Evolutionary conservation across 1,284 basidiomycete genomes (phyloP), one percentile per base, ranked within the genome.

Genomic region (Papiliotrema laurentii): DNA sequence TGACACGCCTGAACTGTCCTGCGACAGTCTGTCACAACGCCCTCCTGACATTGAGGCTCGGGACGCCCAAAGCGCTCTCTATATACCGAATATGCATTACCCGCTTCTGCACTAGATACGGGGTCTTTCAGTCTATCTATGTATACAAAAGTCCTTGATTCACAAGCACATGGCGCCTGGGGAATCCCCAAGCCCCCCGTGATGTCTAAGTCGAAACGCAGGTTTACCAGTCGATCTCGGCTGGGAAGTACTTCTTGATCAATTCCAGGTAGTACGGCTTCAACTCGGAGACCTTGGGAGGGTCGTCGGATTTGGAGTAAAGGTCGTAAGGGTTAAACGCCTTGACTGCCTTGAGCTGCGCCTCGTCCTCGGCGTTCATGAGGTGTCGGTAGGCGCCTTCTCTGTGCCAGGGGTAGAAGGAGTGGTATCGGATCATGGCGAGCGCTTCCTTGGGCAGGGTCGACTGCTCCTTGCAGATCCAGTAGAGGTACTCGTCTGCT

Each of bases 401-500:
- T 44, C 87, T 81, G 71, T 90, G 88, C 88, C 89, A 92, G n/a
- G 90, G 89, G 76, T 93, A 93, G 79, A 93, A 93, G 60, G 85
- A 88, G 76, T 94, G 90, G 73, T 89, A 93, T 24, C 90, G 83
- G 65, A 94, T 89, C 90, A 94, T 94, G 24, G 86, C 83, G 31
- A 94, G 78, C 0, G 80, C 90, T 61, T 88, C 89, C 47, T 81
- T 79, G 0, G 90, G 90, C 0, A 94, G 48, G 16, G 50, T 55
- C 5, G 66, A 68, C 41, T 67, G 67, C 34, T 55, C 45, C 53
- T 63, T 64, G 54, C 59, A 64, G 45, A 71, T 56, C 25, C 60
- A 50, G 51, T 66, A 68, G 25, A 70, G 56, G 51, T 70, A 71
- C 79, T 90, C 89, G 65, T 90, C 89, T 26, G 26, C 9, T 9